These are phyloP conservation scores for Amoebophrya sp. DNA, from an alignment of 169 alveolate species.

Conservation along the genomic window DNA sequence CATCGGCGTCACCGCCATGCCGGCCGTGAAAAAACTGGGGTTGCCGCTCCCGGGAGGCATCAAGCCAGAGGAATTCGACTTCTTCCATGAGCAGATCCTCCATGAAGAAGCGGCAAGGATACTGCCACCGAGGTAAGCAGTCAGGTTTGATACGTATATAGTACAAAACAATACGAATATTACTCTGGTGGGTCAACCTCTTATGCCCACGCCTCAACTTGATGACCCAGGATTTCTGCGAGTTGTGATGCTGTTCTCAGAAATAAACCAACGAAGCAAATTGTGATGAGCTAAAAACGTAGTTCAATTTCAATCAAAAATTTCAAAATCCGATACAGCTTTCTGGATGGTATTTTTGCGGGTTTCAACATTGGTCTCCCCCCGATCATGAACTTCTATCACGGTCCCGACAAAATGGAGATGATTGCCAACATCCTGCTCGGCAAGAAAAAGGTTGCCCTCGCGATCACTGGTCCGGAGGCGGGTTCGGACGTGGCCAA, in stretches of 20 bases:
- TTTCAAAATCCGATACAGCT: no score
- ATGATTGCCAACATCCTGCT: background rate
- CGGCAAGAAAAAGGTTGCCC: constrained; percentile 28
- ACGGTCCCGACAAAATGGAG: constrained; percentile 15
- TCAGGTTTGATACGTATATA: no score
- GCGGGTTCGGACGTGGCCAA: constrained; percentile 33
- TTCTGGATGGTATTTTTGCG: background rate
- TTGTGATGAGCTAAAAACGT: no score
- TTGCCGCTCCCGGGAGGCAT: background rate
- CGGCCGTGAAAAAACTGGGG: background rate
- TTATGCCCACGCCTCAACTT: no score
- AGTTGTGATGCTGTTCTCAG: no score
- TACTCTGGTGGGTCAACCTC: no score
- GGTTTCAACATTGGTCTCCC: constrained; percentile 41
- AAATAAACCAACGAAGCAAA: no score
- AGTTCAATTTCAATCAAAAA: no score
- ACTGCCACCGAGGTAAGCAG: constrained; percentile 23
- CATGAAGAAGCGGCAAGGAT: constrained; percentile 31
- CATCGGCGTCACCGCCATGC: background rate
- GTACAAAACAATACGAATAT: no score
- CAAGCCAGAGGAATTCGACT: constrained; percentile 32
- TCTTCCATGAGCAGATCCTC: constrained; percentile 36
- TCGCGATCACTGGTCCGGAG: constrained; percentile 29
- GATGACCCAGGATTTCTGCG: no score
- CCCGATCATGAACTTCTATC: constrained; percentile 33